Evolutionary conservation across 2,329 filamentous ascomycete species (phyloP).

Genomic region (Chaetomium sp.): DNA sequence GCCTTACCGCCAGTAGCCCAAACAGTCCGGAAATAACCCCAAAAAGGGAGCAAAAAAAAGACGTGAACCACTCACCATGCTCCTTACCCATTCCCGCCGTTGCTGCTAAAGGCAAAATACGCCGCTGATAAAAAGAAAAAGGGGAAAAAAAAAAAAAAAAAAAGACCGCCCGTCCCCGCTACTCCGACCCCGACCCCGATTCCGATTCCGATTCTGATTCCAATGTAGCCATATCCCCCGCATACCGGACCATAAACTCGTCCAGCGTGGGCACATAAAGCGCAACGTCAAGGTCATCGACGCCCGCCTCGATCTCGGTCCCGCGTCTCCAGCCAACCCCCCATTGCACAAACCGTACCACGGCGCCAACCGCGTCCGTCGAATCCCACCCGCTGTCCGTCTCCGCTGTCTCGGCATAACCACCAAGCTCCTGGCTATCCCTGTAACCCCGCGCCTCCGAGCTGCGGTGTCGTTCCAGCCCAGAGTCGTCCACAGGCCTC

Average conservation of each 20-base stretch:
- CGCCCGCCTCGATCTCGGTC: background rate
- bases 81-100: background rate
- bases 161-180: background rate
- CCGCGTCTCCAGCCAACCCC: background rate
- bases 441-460: background rate
- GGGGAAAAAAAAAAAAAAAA: too few relatives aligned
- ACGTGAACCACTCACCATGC: background rate
- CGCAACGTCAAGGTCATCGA: background rate
- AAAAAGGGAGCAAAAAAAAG: background rate
- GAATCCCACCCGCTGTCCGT: background rate
- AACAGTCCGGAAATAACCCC: background rate
- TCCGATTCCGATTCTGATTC: background rate
- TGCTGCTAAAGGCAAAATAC: background rate
- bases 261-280: background rate
- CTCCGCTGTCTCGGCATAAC: background rate
- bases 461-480: background rate
- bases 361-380: background rate
- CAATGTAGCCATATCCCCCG: background rate
- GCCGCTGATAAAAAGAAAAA: background rate
- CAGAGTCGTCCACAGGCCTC: background rate
- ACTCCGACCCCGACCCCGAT: background rate
- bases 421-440: background rate
- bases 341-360: background rate
- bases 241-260: background rate
- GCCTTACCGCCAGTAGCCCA: conserved; percentile 8